phyloP scores from a whole-genome alignment of 371 early-diverging fungal genomes.

The Mortierella sp. region DNA sequence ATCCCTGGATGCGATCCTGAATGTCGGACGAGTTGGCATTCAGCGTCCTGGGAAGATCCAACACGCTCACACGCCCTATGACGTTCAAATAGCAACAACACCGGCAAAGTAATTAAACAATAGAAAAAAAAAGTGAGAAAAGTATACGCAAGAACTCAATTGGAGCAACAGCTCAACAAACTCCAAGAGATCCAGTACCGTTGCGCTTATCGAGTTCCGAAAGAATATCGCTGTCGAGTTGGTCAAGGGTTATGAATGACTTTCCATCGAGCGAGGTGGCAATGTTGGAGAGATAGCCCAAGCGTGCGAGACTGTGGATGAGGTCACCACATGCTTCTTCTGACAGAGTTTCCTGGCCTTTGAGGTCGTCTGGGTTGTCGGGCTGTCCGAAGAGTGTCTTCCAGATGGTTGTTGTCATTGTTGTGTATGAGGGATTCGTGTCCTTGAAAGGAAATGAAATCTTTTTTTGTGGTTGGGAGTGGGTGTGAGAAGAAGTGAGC shows the following conservation, averaged over 20 bases:
- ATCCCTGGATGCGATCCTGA: slow-evolving; percentile 30
- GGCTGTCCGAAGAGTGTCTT: slow-evolving; percentile 37
- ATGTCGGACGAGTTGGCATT: slow-evolving; percentile 44
- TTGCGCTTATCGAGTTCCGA: slow-evolving; percentile 30
- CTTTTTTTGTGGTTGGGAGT: slow-evolving; percentile 2
- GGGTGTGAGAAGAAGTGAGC: not conserved
- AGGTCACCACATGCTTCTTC: slow-evolving; percentile 52
- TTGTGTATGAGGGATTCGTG: slow-evolving; percentile 5
- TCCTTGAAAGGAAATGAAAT: slow-evolving; percentile 18
- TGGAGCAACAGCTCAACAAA: not conserved
- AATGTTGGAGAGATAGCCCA: slow-evolving; percentile 44
- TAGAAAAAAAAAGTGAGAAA: not conserved
- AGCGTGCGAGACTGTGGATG: slow-evolving; percentile 40
- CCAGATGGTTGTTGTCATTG: slow-evolving; percentile 45
- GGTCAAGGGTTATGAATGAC: slow-evolving; percentile 49
- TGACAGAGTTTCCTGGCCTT: slow-evolving; percentile 31
- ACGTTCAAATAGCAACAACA: not conserved
- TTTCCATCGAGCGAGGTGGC: slow-evolving; percentile 46
- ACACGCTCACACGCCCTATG: slow-evolving; percentile 43
- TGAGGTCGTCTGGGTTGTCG: slow-evolving; percentile 38
- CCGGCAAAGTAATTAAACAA: not conserved
- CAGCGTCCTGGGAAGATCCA: slow-evolving; percentile 43
- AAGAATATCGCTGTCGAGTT: slow-evolving; percentile 33
- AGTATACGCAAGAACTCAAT: not conserved
- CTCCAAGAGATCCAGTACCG: slow-evolving; percentile 15